A percentile compares a stretch with the other conserved stretches of the same genome.
Conservation (phyloP, 495 filamentous ascomycete species). For the Trichoderma parareesei region DNA sequence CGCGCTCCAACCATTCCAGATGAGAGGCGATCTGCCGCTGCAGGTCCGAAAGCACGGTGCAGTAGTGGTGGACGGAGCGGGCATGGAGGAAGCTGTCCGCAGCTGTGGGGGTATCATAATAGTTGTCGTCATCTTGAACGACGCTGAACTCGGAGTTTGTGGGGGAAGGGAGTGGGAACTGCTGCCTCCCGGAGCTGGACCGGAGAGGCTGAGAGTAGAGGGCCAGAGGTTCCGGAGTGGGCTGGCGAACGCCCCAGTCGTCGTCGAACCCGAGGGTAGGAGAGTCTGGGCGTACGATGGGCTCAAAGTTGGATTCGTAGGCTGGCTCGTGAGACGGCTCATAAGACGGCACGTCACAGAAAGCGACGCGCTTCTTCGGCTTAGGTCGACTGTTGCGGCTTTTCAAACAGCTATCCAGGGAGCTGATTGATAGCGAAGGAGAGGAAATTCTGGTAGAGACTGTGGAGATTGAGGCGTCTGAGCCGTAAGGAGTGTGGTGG, state of each 20-base stretch:
- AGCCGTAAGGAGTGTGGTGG: slow-evolving; percentile 36
- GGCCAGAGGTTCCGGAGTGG: slow-evolving; percentile 1
- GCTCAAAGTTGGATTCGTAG: slow-evolving; percentile 24
- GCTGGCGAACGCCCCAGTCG: slow-evolving; percentile 16
- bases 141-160: slow-evolving; percentile 5
- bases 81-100: slow-evolving; percentile 25
- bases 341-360: slow-evolving; percentile 23
- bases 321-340: background rate
- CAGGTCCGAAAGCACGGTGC: slow-evolving; percentile 32
- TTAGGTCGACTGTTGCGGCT: slow-evolving; percentile 8
- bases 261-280: slow-evolving; percentile 38
- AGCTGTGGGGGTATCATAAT: slow-evolving; percentile 16
- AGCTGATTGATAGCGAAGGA: slow-evolving; percentile 34
- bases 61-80: slow-evolving; percentile 35
- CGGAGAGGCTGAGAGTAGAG: slow-evolving; percentile 14
- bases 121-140: slow-evolving; percentile 17
- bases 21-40: slow-evolving; percentile 32
- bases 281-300: slow-evolving; percentile 38
- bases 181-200: background rate
- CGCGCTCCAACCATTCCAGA: slow-evolving; percentile 27
- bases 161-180: slow-evolving; percentile 1
- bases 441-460: slow-evolving; percentile 34
- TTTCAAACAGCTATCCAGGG: slow-evolving; percentile 26
- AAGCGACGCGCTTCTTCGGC: slow-evolving; percentile 46
- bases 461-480: slow-evolving; percentile 35